Conservation (phyloP, 805 yeast genomes). For the Nakazawaea holstii region DNA sequence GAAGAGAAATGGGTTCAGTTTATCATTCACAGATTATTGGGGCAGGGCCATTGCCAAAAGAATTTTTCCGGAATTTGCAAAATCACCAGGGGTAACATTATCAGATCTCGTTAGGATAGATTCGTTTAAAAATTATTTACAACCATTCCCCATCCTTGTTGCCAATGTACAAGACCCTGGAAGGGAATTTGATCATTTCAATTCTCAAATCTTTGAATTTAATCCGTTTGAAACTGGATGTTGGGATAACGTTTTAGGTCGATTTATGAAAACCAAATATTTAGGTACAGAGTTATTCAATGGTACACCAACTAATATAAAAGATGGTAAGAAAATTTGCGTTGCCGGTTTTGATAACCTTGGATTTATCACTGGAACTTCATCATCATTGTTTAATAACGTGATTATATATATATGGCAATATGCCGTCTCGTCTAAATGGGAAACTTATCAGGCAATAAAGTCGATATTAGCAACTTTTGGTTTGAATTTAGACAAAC, state of each 20-base stretch:
- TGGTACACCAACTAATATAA: constrained; percentile 32
- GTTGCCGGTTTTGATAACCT: constrained; percentile 50
- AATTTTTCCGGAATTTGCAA: constrained; percentile 31
- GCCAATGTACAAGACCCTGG: constrained; percentile 35
- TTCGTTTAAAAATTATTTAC: constrained; percentile 32
- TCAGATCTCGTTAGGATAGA: constrained; percentile 30
- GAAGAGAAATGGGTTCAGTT: constrained; percentile 44
- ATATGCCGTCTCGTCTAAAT: constrained; percentile 24
- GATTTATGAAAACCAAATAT: constrained; percentile 46
- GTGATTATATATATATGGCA: constrained; percentile 45
- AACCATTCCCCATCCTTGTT: constrained; percentile 46
- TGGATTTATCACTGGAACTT: constrained; percentile 57
- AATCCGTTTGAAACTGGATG: constrained; percentile 67
- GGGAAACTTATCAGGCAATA: constrained; percentile 28
- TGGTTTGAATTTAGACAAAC: constrained; percentile 34
- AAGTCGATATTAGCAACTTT: constrained; percentile 33
- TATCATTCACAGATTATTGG: constrained; percentile 66
- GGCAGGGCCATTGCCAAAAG: constrained; percentile 53
- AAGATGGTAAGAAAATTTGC: constrained; percentile 29
- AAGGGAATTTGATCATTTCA: constrained; percentile 22
- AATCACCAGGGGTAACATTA: constrained; percentile 32
- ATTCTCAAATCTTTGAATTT: constrained; percentile 50
- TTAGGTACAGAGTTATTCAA: constrained; percentile 43
- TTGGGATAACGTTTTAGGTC: constrained; percentile 45
- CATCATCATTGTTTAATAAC: constrained; percentile 57